These are phyloP conservation scores for Candida sp. DNA, from an alignment of 1,139 yeast genomes.

Conservation along the genomic window DNA sequence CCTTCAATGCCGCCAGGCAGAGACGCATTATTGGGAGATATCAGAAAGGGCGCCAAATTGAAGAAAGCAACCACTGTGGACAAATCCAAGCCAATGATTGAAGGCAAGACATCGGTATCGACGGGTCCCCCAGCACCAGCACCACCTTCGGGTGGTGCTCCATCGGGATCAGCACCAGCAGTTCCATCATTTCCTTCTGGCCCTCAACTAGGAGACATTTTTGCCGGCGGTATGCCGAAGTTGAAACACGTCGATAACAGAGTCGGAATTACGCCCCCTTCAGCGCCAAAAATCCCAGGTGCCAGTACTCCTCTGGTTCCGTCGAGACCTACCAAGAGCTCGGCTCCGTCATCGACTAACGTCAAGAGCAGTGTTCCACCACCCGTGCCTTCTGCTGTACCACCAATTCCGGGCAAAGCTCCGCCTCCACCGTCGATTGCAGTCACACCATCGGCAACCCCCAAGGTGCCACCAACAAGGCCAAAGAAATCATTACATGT, in stretches of 20 bases:
- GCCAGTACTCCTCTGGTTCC: conserved; percentile 17
- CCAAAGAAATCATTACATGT: conserved; percentile 39
- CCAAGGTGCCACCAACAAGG: conserved; percentile 26
- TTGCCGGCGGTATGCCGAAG: conserved; percentile 90
- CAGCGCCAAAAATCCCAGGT: conserved; percentile 20
- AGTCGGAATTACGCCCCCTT: conserved; percentile 36
- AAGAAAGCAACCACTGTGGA: conserved; percentile 69
- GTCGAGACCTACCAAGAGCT: conserved; percentile 11
- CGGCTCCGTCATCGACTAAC: conserved; percentile 27
- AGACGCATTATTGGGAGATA: conserved; percentile 86
- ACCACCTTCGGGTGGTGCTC: conserved; percentile 11
- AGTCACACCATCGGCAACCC: conserved; percentile 20
- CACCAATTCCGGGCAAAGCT: conserved; percentile 21
- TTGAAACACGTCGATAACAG: conserved; percentile 60
- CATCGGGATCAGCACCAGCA: conserved; percentile 13
- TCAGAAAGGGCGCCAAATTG: conserved; percentile 75
- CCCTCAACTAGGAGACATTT: conserved; percentile 76
- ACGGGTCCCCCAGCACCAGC: conserved; percentile 15
- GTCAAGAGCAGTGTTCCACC: conserved; percentile 25
- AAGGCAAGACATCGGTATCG: conserved; percentile 28
- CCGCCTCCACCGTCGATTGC: conserved; percentile 22
- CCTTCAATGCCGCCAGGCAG: conserved; percentile 52
- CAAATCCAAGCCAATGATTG: conserved; percentile 48
- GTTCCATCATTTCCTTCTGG: conserved; percentile 25
- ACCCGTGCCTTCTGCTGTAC: conserved; percentile 26